Evolutionary conservation across 768 basidiomycete species (phyloP).

Genomic region (Solioccasus polychromus): DNA sequence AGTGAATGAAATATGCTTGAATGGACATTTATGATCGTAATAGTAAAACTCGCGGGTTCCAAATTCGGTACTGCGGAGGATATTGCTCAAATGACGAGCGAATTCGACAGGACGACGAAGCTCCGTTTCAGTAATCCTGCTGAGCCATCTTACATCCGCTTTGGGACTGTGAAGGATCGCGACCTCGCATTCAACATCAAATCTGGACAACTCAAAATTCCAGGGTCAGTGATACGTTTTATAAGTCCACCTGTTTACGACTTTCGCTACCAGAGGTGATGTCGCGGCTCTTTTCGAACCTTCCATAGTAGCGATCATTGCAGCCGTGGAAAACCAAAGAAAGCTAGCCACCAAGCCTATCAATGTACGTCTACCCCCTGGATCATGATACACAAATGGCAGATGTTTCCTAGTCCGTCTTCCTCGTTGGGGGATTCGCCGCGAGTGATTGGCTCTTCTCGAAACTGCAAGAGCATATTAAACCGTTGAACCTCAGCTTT

Average conservation of each 20-base stretch:
- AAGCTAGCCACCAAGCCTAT: slow-evolving; percentile 19
- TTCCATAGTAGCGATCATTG: slow-evolving; percentile 19
- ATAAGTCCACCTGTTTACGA: background rate
- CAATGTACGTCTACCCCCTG: slow-evolving; percentile 17
- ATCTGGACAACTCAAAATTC: slow-evolving; percentile 46
- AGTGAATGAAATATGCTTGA: background rate
- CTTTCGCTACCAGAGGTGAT: slow-evolving; percentile 19
- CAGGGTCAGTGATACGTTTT: slow-evolving; percentile 22
- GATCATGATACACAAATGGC: background rate
- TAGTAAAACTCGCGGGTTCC: slow-evolving; percentile 41
- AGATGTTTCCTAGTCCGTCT: slow-evolving; percentile 27
- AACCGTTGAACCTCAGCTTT: slow-evolving; percentile 36
- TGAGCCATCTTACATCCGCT: slow-evolving; percentile 45
- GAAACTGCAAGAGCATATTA: slow-evolving; percentile 31
- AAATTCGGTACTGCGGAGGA: slow-evolving; percentile 39
- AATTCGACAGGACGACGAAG: slow-evolving; percentile 50
- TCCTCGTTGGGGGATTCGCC: slow-evolving; percentile 46
- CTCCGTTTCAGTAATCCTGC: slow-evolving; percentile 38
- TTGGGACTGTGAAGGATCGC: slow-evolving; percentile 43
- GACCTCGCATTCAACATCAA: slow-evolving; percentile 40
- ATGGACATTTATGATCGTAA: background rate
- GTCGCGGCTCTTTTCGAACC: slow-evolving; percentile 32
- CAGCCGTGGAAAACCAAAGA: slow-evolving; percentile 24
- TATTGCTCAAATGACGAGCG: slow-evolving; percentile 37
- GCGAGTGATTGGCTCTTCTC: slow-evolving; percentile 43